Base-by-base conservation (phyloP, 1,284 basidiomycete species). In the Albatrellus sp. region DNA sequence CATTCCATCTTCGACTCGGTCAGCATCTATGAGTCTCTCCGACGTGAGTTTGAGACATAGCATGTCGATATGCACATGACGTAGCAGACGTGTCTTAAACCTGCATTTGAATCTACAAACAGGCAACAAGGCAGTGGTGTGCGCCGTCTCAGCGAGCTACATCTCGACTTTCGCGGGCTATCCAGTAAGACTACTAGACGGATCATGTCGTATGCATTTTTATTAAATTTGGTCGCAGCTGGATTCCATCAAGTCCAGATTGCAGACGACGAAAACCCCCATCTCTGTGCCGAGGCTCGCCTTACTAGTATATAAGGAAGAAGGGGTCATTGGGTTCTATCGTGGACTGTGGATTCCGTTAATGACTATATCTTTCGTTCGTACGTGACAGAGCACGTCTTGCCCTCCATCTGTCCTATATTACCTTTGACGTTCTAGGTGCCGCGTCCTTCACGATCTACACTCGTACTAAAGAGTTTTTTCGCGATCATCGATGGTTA, bases 351-450 rank as follows among this genome's bases (percentile, higher is more conserved):
- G 89, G 73, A 90, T 98, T 54, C 94, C 94, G 29, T 74, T 98
- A 45, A 76, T 94, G 63, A 97, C 94, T 6, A 98, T 98, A 55
- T 93, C 91, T 5, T 92, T 94, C 58, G 93, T 98, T 57, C 86
- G 93, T 73, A 67, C 72, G 70, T 87, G 59, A 38, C 40, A 37
- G 49, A 17, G 34, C 7, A 20, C 37, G 5, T 47, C 20, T 5
- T 37, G 41, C 37, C 40, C 40, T 24, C 37, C n/a, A 20, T 20
- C n/a, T 32, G 43, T 39, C 39, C 17, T 46, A 46, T 34, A 46
- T 48, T 33, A 53, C 46, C 29, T 29, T 38, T 14, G 42, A 31
- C 45, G 34, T 46, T 51, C 42, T 54, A 85, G 83, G 87, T 50
- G 84, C 87, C 37, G 81, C 84, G 32, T 93, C 90, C 40, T 96